Conservation (phyloP, 2,329 filamentous ascomycete species). For the Calonectria honghensis region DNA sequence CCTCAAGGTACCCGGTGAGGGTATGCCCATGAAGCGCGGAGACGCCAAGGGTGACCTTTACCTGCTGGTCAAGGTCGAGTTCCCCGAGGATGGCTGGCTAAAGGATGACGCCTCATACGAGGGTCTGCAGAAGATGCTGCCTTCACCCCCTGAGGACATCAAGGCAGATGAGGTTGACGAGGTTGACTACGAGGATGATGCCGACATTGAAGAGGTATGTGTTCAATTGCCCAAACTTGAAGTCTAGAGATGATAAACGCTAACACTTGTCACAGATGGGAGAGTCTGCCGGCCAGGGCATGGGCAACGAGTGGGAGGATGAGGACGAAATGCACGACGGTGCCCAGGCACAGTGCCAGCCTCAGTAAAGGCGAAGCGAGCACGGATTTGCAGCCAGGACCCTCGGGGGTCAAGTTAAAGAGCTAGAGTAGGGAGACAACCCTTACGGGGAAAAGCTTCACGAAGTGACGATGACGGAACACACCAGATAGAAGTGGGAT, state of each 20-base stretch:
- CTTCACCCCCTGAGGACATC: constrained; percentile 76
- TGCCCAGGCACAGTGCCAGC: constrained; percentile 79
- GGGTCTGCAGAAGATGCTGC: constrained; percentile 84
- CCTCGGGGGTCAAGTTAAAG: constrained; percentile 34
- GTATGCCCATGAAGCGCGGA: constrained; percentile 93
- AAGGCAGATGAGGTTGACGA: constrained; percentile 87
- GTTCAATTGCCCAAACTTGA: constrained; percentile 29
- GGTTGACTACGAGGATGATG: constrained; percentile 89
- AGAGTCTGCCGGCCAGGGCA: constrained; percentile 80
- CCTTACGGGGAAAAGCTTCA: constrained; percentile 38
- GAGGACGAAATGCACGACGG: constrained; percentile 82
- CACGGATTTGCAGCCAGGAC: constrained; percentile 17
- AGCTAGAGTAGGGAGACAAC: constrained; percentile 40
- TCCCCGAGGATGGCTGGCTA: constrained; percentile 92
- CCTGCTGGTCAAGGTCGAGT: constrained; percentile 88
- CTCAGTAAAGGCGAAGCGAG: constrained; percentile 73
- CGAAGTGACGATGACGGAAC: constrained; percentile 54
- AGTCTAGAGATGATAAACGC: constrained; percentile 8
- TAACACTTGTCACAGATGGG: constrained; percentile 74
- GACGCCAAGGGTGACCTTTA: constrained; percentile 92
- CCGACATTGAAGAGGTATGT: constrained; percentile 85
- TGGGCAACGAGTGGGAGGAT: constrained; percentile 80
- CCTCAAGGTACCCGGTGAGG: constrained; percentile 90
- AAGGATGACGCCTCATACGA: constrained; percentile 82
- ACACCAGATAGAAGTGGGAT: constrained; percentile 32